These are phyloP conservation scores for Hippophae tibetana DNA, from an alignment of 306 rosid genomes.

Conservation along the genomic window DNA sequence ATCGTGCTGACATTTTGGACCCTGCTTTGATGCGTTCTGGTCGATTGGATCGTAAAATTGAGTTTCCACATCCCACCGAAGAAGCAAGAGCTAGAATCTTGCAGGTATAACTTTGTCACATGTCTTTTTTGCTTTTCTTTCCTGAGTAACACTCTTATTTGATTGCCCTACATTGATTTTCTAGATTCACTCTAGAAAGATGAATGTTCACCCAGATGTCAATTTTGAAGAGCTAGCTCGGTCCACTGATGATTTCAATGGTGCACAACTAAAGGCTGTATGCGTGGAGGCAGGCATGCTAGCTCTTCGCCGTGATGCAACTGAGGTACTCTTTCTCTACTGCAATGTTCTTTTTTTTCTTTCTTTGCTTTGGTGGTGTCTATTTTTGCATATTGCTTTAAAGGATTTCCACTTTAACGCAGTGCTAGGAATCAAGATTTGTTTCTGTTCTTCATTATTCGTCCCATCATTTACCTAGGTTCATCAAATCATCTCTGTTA, in stretches of 20 bases:
- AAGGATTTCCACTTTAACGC: too few relatives aligned
- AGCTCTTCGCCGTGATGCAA: constrained; percentile 97
- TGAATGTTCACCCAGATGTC: constrained; percentile 90
- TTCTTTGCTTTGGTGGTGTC: neutral
- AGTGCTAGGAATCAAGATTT: too few relatives aligned
- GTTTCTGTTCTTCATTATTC: too few relatives aligned
- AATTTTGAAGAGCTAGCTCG: constrained; percentile 93
- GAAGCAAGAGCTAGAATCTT: constrained; percentile 92
- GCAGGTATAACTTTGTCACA: constrained; percentile 43
- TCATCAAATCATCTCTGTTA: too few relatives aligned
- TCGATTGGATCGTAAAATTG: constrained; percentile 91
- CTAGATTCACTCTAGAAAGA: constrained; percentile 87
- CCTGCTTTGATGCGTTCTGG: constrained; percentile 99
- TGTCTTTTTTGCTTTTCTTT: neutral
- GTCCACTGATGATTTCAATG: constrained; percentile 85
- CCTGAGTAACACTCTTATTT: neutral
- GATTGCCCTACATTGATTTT: neutral
- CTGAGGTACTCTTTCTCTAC: constrained; percentile 48
- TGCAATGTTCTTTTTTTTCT: too few relatives aligned
- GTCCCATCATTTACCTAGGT: too few relatives aligned
- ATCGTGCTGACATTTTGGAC: constrained; percentile 94
- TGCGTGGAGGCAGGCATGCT: constrained; percentile 98
- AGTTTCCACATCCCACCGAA: constrained; percentile 95
- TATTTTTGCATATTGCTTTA: too few relatives aligned
- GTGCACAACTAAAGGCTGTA: constrained; percentile 86